These are phyloP conservation scores for Linderniella brevidens DNA, from an alignment of 257 asterid genomes.

Conservation along the genomic window DNA sequence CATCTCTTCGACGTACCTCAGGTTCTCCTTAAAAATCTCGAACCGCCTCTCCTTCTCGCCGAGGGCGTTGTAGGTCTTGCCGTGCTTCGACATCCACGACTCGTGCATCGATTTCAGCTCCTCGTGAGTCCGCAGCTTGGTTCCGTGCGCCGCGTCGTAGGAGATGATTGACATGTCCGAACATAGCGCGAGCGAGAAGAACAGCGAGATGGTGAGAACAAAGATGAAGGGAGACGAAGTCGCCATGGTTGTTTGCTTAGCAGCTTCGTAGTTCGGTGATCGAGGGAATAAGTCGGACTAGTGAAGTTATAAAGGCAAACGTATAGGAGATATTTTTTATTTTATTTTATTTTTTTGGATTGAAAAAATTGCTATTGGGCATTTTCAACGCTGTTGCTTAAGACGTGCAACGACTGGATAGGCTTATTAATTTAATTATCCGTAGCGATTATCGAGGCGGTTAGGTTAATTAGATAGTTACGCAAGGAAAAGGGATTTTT, in stretches of 20 bases:
- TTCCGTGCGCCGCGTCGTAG: conserved; percentile 11
- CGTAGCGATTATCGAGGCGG: too few species aligned
- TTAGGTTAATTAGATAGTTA: too few species aligned
- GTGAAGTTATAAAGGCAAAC: not conserved
- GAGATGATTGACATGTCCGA: conserved; percentile 22
- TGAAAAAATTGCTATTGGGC: too few species aligned
- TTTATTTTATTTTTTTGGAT: not conserved
- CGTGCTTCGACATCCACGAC: conserved; percentile 22
- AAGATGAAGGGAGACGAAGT: not conserved
- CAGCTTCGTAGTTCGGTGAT: too few species aligned
- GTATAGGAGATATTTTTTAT: not conserved
- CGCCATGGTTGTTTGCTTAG: too few species aligned
- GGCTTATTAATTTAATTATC: too few species aligned
- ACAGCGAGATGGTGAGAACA: not conserved
- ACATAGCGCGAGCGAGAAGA: conserved; percentile 4
- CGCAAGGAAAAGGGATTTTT: too few species aligned
- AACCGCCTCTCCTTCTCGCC: conserved; percentile 20
- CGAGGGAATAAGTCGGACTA: not conserved
- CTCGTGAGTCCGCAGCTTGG: conserved; percentile 5
- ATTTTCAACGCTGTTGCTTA: too few species aligned
- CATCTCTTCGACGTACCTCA: conserved; percentile 16
- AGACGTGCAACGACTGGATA: too few species aligned
- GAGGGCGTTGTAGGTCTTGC: conserved; percentile 16
- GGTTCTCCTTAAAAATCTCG: conserved; percentile 19
- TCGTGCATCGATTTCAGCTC: conserved; percentile 19